Percentiles rank a stretch among this genome's conserved stretches.
Conservation (phyloP, 176 grass and related monocot species). For the Eragrostis curvula region DNA sequence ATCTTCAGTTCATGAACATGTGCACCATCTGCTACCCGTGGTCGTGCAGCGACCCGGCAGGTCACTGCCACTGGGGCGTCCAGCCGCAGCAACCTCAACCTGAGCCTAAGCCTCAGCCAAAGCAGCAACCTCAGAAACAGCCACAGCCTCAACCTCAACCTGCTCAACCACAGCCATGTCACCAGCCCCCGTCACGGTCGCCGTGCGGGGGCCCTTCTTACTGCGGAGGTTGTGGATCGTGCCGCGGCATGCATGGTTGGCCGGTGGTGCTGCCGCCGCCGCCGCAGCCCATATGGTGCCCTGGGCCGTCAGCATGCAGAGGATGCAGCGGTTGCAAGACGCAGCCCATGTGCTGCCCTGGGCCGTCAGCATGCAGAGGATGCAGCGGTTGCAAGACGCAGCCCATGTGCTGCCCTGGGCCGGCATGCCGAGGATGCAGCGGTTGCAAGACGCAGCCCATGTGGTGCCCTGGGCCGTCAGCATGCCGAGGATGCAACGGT, state of each 20-base stretch:
- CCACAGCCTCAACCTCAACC: not conserved
- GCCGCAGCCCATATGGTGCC: no score
- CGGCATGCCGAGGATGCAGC: no score
- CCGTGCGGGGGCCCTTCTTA: conserved; percentile 41
- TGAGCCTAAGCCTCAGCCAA: not conserved
- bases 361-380: no score
- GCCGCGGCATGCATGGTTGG: conserved; percentile 29
- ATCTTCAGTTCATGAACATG: conserved; percentile 36
- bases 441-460: not conserved
- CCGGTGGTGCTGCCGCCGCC: not conserved
- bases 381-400: no score
- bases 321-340: no score
- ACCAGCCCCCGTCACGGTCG: not conserved
- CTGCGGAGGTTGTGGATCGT: conserved; percentile 47
- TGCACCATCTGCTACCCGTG: conserved; percentile 57
- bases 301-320: no score
- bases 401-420: no score
- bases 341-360: no score
- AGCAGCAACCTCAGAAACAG: no score
- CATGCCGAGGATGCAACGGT: conserved; percentile 56
- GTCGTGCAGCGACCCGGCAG: conserved; percentile 52
- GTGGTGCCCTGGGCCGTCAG: conserved; percentile 40
- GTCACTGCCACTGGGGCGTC: not conserved
- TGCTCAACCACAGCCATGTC: not conserved
- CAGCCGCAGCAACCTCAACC: conserved; percentile 12